phyloP scores from a whole-genome alignment of 2,329 filamentous ascomycete genomes.

The Sarocladium kiliense region DNA sequence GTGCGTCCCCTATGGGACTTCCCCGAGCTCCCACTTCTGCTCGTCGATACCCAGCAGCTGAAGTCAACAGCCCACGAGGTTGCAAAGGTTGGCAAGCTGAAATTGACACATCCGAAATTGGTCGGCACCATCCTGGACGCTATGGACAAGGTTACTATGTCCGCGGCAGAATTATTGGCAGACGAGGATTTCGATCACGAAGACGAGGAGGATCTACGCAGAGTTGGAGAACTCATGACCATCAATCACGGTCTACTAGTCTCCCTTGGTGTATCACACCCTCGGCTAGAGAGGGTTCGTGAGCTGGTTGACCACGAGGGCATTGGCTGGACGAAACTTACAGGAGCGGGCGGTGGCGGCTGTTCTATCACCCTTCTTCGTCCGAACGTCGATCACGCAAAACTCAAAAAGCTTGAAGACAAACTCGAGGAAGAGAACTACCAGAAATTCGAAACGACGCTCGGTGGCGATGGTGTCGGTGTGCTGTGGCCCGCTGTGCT shows the following conservation, averaged over 20 bases:
- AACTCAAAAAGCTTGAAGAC: constrained; percentile 57
- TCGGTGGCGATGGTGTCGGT: constrained; percentile 90
- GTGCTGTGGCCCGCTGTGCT: constrained; percentile 91
- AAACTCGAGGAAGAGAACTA: constrained; percentile 70
- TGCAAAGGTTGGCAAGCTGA: constrained; percentile 73
- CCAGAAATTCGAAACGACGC: constrained; percentile 77
- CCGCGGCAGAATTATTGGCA: constrained; percentile 49
- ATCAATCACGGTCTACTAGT: constrained; percentile 91
- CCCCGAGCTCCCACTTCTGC: constrained; percentile 81
- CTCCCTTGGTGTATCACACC: constrained; percentile 91
- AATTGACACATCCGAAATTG: constrained; percentile 66
- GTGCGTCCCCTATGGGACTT: constrained; percentile 80
- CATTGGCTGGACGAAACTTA: constrained; percentile 96
- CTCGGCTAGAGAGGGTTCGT: constrained; percentile 82
- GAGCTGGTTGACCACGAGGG: constrained; percentile 85
- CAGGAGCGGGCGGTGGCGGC: constrained; percentile 89
- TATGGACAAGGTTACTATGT: constrained; percentile 67
- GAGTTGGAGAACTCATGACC: constrained; percentile 81
- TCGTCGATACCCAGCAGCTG: constrained; percentile 83
- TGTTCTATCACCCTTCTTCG: constrained; percentile 90
- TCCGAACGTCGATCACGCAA: constrained; percentile 52
- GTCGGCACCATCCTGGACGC: constrained; percentile 78
- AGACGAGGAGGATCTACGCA: constrained; percentile 58
- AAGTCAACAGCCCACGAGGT: constrained; percentile 86
- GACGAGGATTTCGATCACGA: constrained; percentile 63